Evolutionary conservation across 805 yeast species (phyloP).

Genomic region (Candida nanaspora): DNA sequence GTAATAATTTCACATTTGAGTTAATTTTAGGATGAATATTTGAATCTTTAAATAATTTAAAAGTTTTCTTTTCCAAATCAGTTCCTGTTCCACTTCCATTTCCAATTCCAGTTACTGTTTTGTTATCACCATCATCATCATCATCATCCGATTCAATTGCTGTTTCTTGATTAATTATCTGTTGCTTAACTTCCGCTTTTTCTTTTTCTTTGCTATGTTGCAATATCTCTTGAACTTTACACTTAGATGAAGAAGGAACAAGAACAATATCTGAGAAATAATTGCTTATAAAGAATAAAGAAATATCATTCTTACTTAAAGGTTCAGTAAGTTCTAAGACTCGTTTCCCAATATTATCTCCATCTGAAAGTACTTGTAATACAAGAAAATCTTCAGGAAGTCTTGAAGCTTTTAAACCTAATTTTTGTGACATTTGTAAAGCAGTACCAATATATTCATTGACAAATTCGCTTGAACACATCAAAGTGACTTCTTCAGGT

Average conservation of each 20-base stretch:
- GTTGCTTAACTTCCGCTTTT: too few relatives aligned
- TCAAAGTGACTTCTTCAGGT: slow-evolving; percentile 55
- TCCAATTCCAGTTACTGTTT: too few relatives aligned
- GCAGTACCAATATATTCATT: slow-evolving; percentile 31
- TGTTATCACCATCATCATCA: not conserved
- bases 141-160: slow-evolving; percentile 2
- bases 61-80: slow-evolving; percentile 27
- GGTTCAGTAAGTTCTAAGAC: slow-evolving; percentile 54
- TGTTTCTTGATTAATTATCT: not conserved
- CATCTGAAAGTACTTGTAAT: slow-evolving; percentile 57
- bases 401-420: slow-evolving; percentile 32
- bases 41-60: slow-evolving; percentile 27
- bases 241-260: slow-evolving; percentile 40
- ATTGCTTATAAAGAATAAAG: slow-evolving; percentile 54
- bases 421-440: slow-evolving; percentile 24
- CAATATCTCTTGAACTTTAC: slow-evolving; percentile 38
- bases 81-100: not conserved
- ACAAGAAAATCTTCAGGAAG: slow-evolving; percentile 39
- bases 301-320: slow-evolving; percentile 45
- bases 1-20: slow-evolving; percentile 31
- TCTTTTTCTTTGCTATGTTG: slow-evolving; percentile 24
- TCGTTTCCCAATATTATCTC: slow-evolving; percentile 43
- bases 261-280: slow-evolving; percentile 60
- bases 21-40: slow-evolving; percentile 39
- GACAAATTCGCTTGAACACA: slow-evolving; percentile 38